Evolutionary conservation across 106 monocot species (phyloP).

Genomic region (Cymbidium sinense): DNA sequence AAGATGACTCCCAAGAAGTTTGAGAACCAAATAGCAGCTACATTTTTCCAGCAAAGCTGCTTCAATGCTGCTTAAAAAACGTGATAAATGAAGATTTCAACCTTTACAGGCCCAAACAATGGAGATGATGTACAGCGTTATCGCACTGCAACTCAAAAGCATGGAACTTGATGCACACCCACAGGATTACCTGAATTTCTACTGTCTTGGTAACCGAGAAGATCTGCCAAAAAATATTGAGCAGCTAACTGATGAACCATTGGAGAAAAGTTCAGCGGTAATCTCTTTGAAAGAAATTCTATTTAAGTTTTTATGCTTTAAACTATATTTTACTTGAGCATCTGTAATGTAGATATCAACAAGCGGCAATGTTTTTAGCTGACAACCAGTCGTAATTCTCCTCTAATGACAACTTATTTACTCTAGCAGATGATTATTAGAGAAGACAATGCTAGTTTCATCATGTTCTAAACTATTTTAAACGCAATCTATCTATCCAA

Average conservation of each 20-base stretch:
- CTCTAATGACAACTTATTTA: neutral
- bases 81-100: neutral
- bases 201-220: conserved; percentile 74
- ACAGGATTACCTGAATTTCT: conserved; percentile 74
- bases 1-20: neutral
- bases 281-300: neutral
- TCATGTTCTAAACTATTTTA: neutral
- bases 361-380: neutral
- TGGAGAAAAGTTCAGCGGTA: conserved; percentile 45
- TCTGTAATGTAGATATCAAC: neutral
- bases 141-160: conserved; percentile 40
- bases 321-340: neutral
- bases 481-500: neutral
- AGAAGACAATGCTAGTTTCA: neutral
- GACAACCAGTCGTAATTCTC: neutral
- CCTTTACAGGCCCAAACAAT: conserved; percentile 57
- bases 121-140: conserved; percentile 63
- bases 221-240: conserved; percentile 22
- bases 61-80: neutral
- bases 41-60: neutral
- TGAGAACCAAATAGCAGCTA: neutral
- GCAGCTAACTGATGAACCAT: conserved; percentile 17
- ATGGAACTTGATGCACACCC: conserved; percentile 44
- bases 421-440: neutral
- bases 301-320: neutral